These are phyloP conservation scores for Myriosclerotinia curreyana DNA, from an alignment of 2,329 filamentous ascomycete species.

Conservation along the genomic window DNA sequence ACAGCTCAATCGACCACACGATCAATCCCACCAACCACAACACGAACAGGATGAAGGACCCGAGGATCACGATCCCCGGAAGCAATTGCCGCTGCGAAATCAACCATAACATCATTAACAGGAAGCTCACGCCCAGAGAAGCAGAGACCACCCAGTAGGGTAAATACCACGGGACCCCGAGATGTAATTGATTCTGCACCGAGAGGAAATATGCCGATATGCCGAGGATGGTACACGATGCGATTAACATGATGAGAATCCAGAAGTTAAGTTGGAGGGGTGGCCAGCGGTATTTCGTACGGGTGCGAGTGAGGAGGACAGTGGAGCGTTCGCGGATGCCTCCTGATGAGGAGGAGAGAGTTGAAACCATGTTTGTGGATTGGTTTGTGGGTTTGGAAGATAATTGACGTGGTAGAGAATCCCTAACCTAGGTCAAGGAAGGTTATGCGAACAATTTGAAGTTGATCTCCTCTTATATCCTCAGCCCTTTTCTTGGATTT, in stretches of 20 bases:
- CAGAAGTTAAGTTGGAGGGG: constrained; percentile 64
- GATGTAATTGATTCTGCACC: constrained; percentile 53
- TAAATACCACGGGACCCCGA: constrained; percentile 65
- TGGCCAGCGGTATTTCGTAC: constrained; percentile 60
- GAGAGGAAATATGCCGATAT: constrained; percentile 59
- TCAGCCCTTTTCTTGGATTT: neutral
- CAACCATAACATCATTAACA: constrained; percentile 61
- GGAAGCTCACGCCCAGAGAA: constrained; percentile 61
- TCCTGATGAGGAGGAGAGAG: constrained; percentile 33
- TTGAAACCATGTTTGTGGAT: constrained; percentile 32
- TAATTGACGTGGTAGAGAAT: neutral
- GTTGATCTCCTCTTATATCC: neutral
- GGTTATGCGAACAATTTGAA: neutral
- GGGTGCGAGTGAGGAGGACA: constrained; percentile 25
- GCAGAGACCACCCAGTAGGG: constrained; percentile 61
- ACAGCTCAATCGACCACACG: constrained; percentile 60
- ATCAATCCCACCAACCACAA: constrained; percentile 66
- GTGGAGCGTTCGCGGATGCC: constrained; percentile 28
- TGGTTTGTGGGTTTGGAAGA: neutral
- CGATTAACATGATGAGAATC: constrained; percentile 63
- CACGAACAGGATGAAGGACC: constrained; percentile 63
- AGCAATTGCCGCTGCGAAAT: constrained; percentile 60
- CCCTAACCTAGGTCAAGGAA: too few relatives aligned
- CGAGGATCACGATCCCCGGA: constrained; percentile 63
- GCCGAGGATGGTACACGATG: constrained; percentile 57